Evolutionary conservation across 2,329 filamentous ascomycete genomes (phyloP).

Genomic region (Graphiopsis chlorocephala): DNA sequence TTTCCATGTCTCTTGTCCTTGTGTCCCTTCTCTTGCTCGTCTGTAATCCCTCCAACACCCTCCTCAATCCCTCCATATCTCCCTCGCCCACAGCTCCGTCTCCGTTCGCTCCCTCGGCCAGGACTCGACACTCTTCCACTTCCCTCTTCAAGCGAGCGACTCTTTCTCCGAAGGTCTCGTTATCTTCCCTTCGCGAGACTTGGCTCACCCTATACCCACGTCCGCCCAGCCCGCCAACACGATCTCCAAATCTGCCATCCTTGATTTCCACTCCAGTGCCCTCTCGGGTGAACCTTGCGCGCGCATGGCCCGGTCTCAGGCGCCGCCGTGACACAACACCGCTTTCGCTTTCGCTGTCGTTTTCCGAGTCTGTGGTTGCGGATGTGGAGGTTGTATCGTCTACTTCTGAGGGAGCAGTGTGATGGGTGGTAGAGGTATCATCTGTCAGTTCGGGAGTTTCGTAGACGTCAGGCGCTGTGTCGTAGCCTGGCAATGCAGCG

Average conservation of each 20-base stretch:
- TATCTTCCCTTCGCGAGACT: slow-evolving; percentile 50
- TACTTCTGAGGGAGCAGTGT: slow-evolving; percentile 13
- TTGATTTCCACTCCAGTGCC: slow-evolving; percentile 64
- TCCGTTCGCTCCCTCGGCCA: slow-evolving; percentile 43
- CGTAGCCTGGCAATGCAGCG: slow-evolving; percentile 39
- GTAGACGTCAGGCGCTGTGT: slow-evolving; percentile 91
- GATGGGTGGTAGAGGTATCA: slow-evolving; percentile 61
- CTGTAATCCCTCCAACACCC: slow-evolving; percentile 65
- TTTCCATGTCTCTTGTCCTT: slow-evolving; percentile 9
- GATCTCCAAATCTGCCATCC: slow-evolving; percentile 85
- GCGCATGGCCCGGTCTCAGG: slow-evolving; percentile 74
- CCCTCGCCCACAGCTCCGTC: slow-evolving; percentile 50
- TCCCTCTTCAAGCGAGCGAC: slow-evolving; percentile 81
- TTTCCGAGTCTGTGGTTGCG: slow-evolving; percentile 32
- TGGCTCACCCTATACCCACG: slow-evolving; percentile 63
- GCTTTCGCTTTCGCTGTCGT: slow-evolving; percentile 50
- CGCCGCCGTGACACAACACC: slow-evolving; percentile 68
- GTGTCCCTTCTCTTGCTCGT: slow-evolving; percentile 19
- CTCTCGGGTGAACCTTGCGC: slow-evolving; percentile 65
- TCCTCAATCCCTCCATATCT: slow-evolving; percentile 66
- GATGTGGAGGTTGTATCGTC: slow-evolving; percentile 21
- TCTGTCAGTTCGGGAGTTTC: slow-evolving; percentile 92
- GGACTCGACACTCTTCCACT: slow-evolving; percentile 59
- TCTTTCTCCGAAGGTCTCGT: slow-evolving; percentile 72
- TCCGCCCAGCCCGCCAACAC: slow-evolving; percentile 58